Evolutionary conservation across 176 grass and related monocot species (phyloP), one percentile per base, ranked within the genome.

Genomic region (bread wheat (Triticum aestivum)): DNA sequence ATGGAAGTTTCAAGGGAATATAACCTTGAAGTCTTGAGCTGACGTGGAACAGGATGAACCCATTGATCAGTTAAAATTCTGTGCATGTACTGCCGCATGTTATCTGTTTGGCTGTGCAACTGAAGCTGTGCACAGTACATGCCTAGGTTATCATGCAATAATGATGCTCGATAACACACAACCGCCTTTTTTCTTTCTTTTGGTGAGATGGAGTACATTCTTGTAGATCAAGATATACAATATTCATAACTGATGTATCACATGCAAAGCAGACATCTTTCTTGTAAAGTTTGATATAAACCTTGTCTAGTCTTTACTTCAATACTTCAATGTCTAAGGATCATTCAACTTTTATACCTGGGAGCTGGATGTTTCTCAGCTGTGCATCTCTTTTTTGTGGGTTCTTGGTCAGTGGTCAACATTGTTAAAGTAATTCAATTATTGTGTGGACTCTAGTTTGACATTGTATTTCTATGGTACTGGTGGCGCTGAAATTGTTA

Each of bases 291-390:
- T 84, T 17, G 41, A 54, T 56, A 11, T 1, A 64, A 80, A 44
- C 5, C 3, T 79, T 68, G 30, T 45, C 86, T 51, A 12, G 58
- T 63, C 15, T 39, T 33, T 70, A 86, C 5, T 78, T 83, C 56
- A 39, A 10, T 18, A 86, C 5, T 78, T 83, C 56, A 39, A 10
- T 18, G 70, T 41, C 32, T 42, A 64, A 8, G 8, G 20, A 23
- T 6, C 56, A 54, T 54, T 58, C 76, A 21, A 12, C 32, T 79
- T 87, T 79, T 71, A 58, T 85, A 65, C 24, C 79, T 85, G 67
- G 75, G 9, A n/a, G 47, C 15, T 10, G 45, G 72, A 58, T 61
- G 24, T 35, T 85, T n/a, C 13, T 29, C 58, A 69, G 20, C 9
- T 49, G 21, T 2, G 9, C 4, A 32, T 24, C 35, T 68, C 8